phyloP scores from a whole-genome alignment of 106 monocot species.

The Chionographis japonica region DNA sequence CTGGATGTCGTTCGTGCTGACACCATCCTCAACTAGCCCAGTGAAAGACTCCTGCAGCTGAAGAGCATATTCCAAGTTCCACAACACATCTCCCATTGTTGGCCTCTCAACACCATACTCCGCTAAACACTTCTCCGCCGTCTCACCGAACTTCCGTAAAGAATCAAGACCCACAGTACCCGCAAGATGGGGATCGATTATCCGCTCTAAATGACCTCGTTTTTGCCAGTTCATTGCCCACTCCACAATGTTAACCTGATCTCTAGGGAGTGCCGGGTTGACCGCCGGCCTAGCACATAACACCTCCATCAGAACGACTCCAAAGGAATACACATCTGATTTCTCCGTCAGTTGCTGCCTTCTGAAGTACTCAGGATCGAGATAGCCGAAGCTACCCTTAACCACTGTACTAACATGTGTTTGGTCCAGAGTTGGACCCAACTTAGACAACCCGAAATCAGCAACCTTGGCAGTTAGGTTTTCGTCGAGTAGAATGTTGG shows the following conservation, averaged over 20 bases:
- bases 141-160: slow-evolving; percentile 49
- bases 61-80: slow-evolving; percentile 67
- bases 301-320: slow-evolving; percentile 61
- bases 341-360: slow-evolving; percentile 46
- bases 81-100: slow-evolving; percentile 68
- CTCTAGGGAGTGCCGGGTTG: slow-evolving; percentile 48
- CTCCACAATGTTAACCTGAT: slow-evolving; percentile 59
- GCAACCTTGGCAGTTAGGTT: slow-evolving; percentile 61
- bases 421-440: slow-evolving; percentile 45
- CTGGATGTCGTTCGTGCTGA: slow-evolving; percentile 13
- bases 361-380: slow-evolving; percentile 66
- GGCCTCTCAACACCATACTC: slow-evolving; percentile 57
- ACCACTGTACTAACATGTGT: slow-evolving; percentile 67
- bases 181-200: slow-evolving; percentile 41
- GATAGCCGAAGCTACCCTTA: slow-evolving; percentile 64
- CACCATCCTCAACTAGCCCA: slow-evolving; percentile 11
- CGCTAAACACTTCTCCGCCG: slow-evolving; percentile 57
- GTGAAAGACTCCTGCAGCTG: slow-evolving; percentile 47
- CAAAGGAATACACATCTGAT: slow-evolving; percentile 57
- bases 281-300: slow-evolving; percentile 61
- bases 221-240: slow-evolving; percentile 59
- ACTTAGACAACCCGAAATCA: slow-evolving; percentile 63
- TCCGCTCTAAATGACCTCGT: slow-evolving; percentile 39
- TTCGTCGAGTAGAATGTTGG: slow-evolving; percentile 66
- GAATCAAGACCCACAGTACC: slow-evolving; percentile 38